Conservation (phyloP, 1,284 basidiomycete species). For the Pseudozyma pruni region DNA sequence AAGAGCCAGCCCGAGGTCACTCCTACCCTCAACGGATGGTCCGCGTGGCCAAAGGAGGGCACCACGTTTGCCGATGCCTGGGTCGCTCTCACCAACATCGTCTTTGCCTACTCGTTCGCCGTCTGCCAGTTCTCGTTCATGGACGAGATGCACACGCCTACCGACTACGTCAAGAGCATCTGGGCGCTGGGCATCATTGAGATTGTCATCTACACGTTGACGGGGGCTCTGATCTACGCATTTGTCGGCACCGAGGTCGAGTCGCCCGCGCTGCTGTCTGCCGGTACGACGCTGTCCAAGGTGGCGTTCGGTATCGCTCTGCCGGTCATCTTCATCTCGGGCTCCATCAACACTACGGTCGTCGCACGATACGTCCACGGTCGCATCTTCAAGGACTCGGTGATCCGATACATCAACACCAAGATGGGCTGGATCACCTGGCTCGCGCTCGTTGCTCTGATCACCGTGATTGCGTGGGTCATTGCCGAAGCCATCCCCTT, state of each 20-base stretch:
- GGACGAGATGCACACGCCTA: constrained; percentile 59
- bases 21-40: constrained; percentile 43
- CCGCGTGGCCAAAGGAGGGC: constrained; percentile 49
- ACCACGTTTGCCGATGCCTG: constrained; percentile 52
- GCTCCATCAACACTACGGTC: constrained; percentile 61
- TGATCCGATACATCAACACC: constrained; percentile 59
- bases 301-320: constrained; percentile 57
- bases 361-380: constrained; percentile 55
- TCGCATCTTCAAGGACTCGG: constrained; percentile 50
- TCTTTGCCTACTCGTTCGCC: constrained; percentile 63
- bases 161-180: constrained; percentile 58
- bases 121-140: constrained; percentile 60
- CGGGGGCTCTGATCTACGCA: constrained; percentile 57
- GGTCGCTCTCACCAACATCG: constrained; percentile 57
- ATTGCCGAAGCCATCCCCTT: constrained; percentile 56
- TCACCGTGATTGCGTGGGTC: constrained; percentile 53
- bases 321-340: constrained; percentile 62
- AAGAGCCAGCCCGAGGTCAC: constrained; percentile 25
- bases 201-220: constrained; percentile 62
- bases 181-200: constrained; percentile 55
- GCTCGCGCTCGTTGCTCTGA: constrained; percentile 40
- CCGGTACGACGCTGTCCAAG: constrained; percentile 51
- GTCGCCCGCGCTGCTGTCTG: constrained; percentile 53
- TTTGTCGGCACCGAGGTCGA: constrained; percentile 54
- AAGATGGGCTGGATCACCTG: constrained; percentile 52